Percentiles rank a stretch among this genome's conserved stretches.
These are phyloP conservation scores for Priceomyces melissophilus DNA, from an alignment of 805 yeast genomes.

Conservation along the genomic window DNA sequence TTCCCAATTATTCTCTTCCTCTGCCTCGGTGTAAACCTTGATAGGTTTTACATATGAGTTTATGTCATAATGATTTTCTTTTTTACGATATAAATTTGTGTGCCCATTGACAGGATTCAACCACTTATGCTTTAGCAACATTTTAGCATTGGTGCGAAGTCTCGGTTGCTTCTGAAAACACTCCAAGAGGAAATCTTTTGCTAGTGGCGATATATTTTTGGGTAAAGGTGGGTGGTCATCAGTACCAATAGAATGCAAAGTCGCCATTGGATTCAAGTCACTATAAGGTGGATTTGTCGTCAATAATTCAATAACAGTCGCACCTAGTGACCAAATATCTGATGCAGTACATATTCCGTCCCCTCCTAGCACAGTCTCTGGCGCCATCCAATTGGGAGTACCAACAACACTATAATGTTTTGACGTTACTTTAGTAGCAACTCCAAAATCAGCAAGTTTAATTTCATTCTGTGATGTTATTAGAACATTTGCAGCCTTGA, in stretches of 20 bases:
- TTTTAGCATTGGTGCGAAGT: slow-evolving; percentile 52
- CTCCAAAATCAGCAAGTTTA: slow-evolving; percentile 94
- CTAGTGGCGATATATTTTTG: slow-evolving; percentile 36
- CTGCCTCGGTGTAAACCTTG: slow-evolving; percentile 22
- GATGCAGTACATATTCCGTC: slow-evolving; percentile 86
- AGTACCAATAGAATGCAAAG: slow-evolving; percentile 78
- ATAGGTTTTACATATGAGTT: slow-evolving; percentile 18
- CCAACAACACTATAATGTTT: slow-evolving; percentile 58
- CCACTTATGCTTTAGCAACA: slow-evolving; percentile 64
- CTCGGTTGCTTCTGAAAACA: slow-evolving; percentile 73
- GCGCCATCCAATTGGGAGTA: slow-evolving; percentile 99
- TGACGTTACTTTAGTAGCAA: slow-evolving; percentile 61
- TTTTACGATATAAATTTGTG: background rate
- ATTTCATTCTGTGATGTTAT: slow-evolving; percentile 63
- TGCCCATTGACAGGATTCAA: slow-evolving; percentile 21
- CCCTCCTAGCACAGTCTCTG: slow-evolving; percentile 78
- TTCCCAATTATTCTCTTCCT: slow-evolving; percentile 34
- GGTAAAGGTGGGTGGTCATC: slow-evolving; percentile 74
- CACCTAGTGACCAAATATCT: slow-evolving; percentile 92
- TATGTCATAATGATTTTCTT: slow-evolving; percentile 3
- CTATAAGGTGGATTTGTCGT: slow-evolving; percentile 88
- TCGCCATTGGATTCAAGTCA: slow-evolving; percentile 70
- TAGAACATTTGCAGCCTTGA: slow-evolving; percentile 88
- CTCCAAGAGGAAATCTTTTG: slow-evolving; percentile 55
- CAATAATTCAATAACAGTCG: slow-evolving; percentile 84